phyloP scores from a whole-genome alignment of 2,329 filamentous ascomycete species.

The Diplocarpon mali region DNA sequence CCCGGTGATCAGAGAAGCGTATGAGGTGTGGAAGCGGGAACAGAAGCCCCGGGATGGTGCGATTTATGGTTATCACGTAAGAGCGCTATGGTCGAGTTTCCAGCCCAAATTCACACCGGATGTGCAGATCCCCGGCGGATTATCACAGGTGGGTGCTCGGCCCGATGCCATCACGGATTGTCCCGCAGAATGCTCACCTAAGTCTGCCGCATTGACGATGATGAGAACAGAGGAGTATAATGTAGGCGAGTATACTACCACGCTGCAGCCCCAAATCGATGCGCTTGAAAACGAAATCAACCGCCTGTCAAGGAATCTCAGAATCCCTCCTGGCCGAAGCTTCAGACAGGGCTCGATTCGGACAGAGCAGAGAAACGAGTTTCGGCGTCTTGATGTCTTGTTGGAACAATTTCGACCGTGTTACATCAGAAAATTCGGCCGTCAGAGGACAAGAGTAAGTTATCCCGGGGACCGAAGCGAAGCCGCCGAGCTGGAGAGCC shows the following conservation, averaged over 20 bases:
- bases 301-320: not conserved
- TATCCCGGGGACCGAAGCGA: too few species aligned
- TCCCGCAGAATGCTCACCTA: too few species aligned
- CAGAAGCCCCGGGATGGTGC: not conserved
- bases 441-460: too few species aligned
- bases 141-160: too few species aligned
- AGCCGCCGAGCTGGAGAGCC: too few species aligned
- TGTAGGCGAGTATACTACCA: too few species aligned
- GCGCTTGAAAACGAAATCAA: not conserved
- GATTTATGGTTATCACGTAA: not conserved
- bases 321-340: not conserved
- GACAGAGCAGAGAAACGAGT: not conserved
- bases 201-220: too few species aligned
- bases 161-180: too few species aligned
- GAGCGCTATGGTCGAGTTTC: not conserved
- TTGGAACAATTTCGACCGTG: not conserved
- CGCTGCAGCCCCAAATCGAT: not conserved
- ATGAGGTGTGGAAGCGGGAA: not conserved
- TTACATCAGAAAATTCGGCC: not conserved
- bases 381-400: not conserved
- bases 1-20: not conserved
- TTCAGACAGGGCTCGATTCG: too few species aligned
- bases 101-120: not conserved
- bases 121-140: not conserved
- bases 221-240: too few species aligned